Conservation (phyloP, 805 yeast species). For the Nakazawaea peltata region DNA sequence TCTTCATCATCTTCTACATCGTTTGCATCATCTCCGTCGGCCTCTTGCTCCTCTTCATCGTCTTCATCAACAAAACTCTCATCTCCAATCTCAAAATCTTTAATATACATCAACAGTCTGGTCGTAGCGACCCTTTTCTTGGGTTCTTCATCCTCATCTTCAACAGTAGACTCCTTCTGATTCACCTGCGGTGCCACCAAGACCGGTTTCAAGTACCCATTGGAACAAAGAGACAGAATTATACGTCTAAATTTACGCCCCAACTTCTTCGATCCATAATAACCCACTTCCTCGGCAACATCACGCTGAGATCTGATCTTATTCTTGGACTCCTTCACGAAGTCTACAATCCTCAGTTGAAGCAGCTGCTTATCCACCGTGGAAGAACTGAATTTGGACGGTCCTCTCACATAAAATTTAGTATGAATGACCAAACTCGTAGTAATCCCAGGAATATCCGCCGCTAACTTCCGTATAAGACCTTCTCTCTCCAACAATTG, state of each 20-base stretch:
- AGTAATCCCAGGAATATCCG: slow-evolving; percentile 37
- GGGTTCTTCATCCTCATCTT: slow-evolving; percentile 22
- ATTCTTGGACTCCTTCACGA: slow-evolving; percentile 50
- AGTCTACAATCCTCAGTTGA: slow-evolving; percentile 30
- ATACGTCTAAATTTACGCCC: slow-evolving; percentile 31
- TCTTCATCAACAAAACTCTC: slow-evolving; percentile 19
- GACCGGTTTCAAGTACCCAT: slow-evolving; percentile 40
- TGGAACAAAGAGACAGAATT: slow-evolving; percentile 34
- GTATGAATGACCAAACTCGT: slow-evolving; percentile 47
- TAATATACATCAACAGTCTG: slow-evolving; percentile 33
- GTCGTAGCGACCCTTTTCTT: slow-evolving; percentile 43
- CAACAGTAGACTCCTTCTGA: no score
- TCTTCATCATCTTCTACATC: slow-evolving; percentile 15
- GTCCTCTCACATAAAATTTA: slow-evolving; percentile 25
- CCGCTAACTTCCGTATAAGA: slow-evolving; percentile 31
- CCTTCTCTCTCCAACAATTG: slow-evolving; percentile 43
- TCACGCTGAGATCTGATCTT: slow-evolving; percentile 54
- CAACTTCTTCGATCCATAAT: slow-evolving; percentile 29
- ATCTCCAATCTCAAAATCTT: slow-evolving; percentile 27
- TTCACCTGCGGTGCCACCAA: slow-evolving; percentile 30
- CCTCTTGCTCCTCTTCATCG: slow-evolving; percentile 16
- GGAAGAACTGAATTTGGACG: slow-evolving; percentile 6
- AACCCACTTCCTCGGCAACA: slow-evolving; percentile 48
- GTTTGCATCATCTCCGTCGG: not conserved
- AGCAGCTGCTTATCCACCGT: slow-evolving; percentile 12